A percentile compares a stretch with the other conserved stretches of the same genome.
phyloP scores from a whole-genome alignment of 495 filamentous ascomycete species.

The Recurvomyces mirabilis region DNA sequence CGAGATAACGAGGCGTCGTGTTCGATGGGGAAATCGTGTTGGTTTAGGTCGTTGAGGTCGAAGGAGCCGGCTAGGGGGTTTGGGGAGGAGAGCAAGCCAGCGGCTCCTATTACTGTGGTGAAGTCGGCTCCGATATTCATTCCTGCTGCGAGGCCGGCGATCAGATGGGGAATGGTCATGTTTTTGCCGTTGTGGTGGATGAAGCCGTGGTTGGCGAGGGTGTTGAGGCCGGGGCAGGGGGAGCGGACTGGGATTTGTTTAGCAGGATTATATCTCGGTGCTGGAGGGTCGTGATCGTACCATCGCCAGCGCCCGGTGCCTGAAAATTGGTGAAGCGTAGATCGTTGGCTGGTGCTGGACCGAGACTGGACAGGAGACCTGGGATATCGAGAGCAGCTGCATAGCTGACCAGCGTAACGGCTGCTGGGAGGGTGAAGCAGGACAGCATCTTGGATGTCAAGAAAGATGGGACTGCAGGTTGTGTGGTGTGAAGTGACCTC shows the following conservation, averaged over 20 bases:
- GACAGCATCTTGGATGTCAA: too few species aligned
- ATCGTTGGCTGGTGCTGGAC: constrained; percentile 2
- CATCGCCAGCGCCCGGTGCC: constrained; percentile 5
- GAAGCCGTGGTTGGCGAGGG: constrained; percentile 26
- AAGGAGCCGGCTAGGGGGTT: constrained; percentile 16
- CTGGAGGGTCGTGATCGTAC: background rate
- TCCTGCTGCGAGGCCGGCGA: constrained; percentile 10
- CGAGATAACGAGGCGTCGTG: constrained; percentile 24
- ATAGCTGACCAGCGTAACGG: too few species aligned
- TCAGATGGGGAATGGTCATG: constrained; percentile 12
- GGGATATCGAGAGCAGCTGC: background rate
- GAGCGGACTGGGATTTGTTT: constrained; percentile 2
- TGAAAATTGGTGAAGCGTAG: constrained; percentile 7
- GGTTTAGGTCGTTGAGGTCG: constrained; percentile 20
- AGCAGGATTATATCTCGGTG: background rate
- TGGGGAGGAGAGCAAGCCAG: constrained; percentile 7
- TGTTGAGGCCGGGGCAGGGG: constrained; percentile 27
- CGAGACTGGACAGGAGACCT: constrained; percentile 5
- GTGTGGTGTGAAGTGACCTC: too few species aligned
- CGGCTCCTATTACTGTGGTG: constrained; percentile 10
- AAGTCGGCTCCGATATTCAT: constrained; percentile 22
- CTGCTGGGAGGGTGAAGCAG: too few species aligned
- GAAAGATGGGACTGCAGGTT: too few species aligned
- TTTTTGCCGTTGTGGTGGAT: constrained; percentile 21
- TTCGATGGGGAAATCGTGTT: constrained; percentile 25